phyloP scores from a whole-genome alignment of 495 filamentous ascomycete species.

The Aspergillus diversus region DNA sequence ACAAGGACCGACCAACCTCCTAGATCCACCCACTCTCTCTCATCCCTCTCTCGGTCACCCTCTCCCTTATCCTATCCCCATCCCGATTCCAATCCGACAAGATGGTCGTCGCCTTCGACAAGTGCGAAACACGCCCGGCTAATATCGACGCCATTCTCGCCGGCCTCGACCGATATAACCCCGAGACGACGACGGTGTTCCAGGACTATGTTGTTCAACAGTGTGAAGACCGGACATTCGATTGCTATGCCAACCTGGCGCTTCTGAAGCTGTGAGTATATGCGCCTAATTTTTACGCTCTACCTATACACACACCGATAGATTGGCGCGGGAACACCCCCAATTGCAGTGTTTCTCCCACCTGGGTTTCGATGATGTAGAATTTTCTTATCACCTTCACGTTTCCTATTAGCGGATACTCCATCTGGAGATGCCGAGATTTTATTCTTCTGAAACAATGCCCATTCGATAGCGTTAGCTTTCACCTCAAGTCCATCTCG shows the following conservation, averaged over 20 bases:
- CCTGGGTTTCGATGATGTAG: constrained; percentile 62
- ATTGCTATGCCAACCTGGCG: constrained; percentile 95
- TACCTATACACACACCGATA: constrained; percentile 3
- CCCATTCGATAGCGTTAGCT: constrained; percentile 15
- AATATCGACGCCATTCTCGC: constrained; percentile 88
- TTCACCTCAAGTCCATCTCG: not conserved
- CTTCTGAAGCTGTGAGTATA: constrained; percentile 93
- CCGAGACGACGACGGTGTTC: constrained; percentile 90
- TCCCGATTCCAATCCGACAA: constrained; percentile 24
- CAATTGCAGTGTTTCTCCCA: not conserved
- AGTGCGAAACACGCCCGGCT: constrained; percentile 71
- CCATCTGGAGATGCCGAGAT: constrained; percentile 41
- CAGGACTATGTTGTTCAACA: constrained; percentile 94
- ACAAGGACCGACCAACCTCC: constrained; percentile 13
- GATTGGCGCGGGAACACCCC: not conserved
- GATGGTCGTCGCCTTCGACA: constrained; percentile 58
- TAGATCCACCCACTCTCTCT: constrained; percentile 27
- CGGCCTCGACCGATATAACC: constrained; percentile 98
- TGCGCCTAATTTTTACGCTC: constrained; percentile 13
- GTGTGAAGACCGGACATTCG: constrained; percentile 91
- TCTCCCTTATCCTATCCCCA: constrained; percentile 7
- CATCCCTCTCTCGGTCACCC: constrained; percentile 6
- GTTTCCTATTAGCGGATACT: constrained; percentile 99
- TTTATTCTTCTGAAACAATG: constrained; percentile 37
- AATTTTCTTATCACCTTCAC: constrained; percentile 60